Conservation (phyloP, 2,329 filamentous ascomycete genomes). For the Alternaria arborescens region DNA sequence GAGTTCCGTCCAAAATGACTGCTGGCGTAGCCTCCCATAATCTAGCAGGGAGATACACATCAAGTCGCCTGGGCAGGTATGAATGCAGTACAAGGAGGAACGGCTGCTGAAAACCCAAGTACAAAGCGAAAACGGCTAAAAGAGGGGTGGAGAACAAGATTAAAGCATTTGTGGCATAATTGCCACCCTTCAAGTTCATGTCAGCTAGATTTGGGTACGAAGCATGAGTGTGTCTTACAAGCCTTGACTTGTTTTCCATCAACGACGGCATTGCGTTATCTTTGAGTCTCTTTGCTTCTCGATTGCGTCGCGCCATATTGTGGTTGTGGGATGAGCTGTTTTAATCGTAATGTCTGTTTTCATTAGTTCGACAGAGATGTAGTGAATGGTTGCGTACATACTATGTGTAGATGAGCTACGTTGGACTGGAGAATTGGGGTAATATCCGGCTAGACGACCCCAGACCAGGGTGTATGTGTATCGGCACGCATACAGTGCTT, state of each 20-base stretch:
- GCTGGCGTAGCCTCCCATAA: not conserved
- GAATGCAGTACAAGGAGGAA: constrained; percentile 11
- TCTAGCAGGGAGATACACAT: constrained; percentile 7
- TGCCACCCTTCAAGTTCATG: not conserved
- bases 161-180: not conserved
- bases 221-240: not conserved
- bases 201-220: not conserved
- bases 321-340: not conserved
- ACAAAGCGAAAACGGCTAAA: not conserved
- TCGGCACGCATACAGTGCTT: not conserved
- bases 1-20: not conserved
- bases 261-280: not conserved
- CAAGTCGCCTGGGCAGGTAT: constrained; percentile 13
- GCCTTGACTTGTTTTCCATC: not conserved
- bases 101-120: not conserved
- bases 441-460: not conserved
- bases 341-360: no score
- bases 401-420: not conserved
- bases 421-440: not conserved
- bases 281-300: not conserved
- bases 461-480: not conserved
- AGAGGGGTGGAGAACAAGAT: not conserved
- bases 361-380: not conserved
- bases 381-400: not conserved
- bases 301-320: not conserved